Base-by-base conservation (phyloP, 2,329 filamentous ascomycete species). In the Venturia pyrina region DNA sequence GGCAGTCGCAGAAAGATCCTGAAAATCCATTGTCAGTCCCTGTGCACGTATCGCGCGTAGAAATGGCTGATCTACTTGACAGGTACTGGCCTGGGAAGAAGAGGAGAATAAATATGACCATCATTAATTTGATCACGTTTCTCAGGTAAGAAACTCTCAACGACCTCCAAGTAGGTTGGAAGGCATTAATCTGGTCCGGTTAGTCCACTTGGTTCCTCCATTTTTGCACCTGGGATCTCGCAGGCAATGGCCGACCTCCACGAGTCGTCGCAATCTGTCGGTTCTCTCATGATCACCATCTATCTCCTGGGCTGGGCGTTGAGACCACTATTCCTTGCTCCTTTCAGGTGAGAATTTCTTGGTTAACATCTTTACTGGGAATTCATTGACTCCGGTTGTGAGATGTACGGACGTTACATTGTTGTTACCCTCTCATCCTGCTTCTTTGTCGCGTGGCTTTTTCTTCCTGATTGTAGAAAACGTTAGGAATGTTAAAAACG, bases 221-320 rank as follows among this genome's bases (percentile, higher is more conserved):
- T 77, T 21, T 70, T 76, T 62, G 74, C 75, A 2, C 75, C 75
- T 0, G 73, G 69, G 1, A 72, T 74, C 1, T 67, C 72, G 0
- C 73, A 73, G 44, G 70, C 75, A 17, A 72, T 72, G 53, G 63
- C 46, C 5, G 73, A 72, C 6, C 75, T 77, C 40, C 53, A 72
- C 62, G 75, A 74, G 41, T 72, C 73, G 8, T 74, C 73, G 0
- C 68, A 71, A 40, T 66, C 75, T 1, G 68, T 77, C 1, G 71
- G 70, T 0, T 71, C 74, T 0, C 72, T 77, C 41, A 66, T 71
- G 3, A 71, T 77, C 44, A 75, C 72, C 56, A 72, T 77, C 3
- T 77, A 73, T 62, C 66, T 76, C 7, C 68, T 77, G 2, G 75
- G 75, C 0, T 77, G 74, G 65, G 69, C 72, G 24, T 68, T 73